Base-by-base conservation (phyloP, 805 yeast species). In the Lipomyces sp. region DNA sequence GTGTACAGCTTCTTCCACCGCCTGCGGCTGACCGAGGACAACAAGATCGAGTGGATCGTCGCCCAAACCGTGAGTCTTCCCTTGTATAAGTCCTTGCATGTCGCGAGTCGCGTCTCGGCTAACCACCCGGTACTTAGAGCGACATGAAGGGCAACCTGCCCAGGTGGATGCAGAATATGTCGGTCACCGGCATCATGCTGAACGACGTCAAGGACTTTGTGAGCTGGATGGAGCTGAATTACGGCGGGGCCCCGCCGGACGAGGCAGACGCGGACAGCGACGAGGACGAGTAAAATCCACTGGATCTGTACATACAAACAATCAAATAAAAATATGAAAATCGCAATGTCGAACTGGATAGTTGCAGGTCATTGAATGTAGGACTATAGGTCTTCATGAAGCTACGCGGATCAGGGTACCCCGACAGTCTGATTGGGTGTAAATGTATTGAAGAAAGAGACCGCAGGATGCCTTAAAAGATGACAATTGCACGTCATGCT, bases 141-240 rank as follows among this genome's bases (percentile, higher is more conserved):
- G 58, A 54, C 31, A 54, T 54, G 58, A 29, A 24, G 13, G 58
- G 58, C 18, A 54, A 52, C 29, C 19, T 53, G 29, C 57, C 57
- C 2, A 33, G 58, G 10, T 54, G 52, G 53, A 38, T 47, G 26
- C 58, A 54, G 39, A 51, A 47, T 22, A 26, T 38, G 44, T 51
- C 55, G 18, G 33, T 54, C 8, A 40, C 58, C 7, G 57, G 53
- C 4, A 40, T 54, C 11, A 28, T 54, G 32, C 49, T 40, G 14
- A 31, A 19, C 26, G 57, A 54, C 39, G 50, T 54, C 18, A 39
- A n/a, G 16, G 33, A 29, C 24, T 50, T 54, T 29, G 14, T 47
- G 23, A 26, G 33, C 24, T 54, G 57, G 57, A 46, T 54, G 58
- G 49, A 47, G 37, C 43, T 42, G 19, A 47, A 43, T 28, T 52